These are phyloP conservation scores for Candida loeiensis DNA, from an alignment of 805 yeast species.

Conservation along the genomic window DNA sequence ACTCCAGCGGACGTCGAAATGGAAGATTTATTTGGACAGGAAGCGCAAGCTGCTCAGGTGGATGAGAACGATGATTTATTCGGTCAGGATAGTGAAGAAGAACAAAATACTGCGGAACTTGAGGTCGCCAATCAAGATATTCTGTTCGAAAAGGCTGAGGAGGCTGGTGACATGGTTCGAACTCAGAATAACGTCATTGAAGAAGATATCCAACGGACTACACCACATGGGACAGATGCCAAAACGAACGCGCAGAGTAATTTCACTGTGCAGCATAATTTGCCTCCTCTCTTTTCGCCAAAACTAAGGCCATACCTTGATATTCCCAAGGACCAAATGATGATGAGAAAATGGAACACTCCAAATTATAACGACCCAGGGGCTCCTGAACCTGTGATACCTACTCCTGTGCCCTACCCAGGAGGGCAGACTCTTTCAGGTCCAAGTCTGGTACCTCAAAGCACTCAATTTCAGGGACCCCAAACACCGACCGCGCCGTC, in stretches of 20 bases:
- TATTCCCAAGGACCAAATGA: slow-evolving; percentile 59
- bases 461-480: too few relatives aligned
- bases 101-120: too few relatives aligned
- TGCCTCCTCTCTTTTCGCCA: not conserved
- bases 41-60: not conserved
- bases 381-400: slow-evolving; percentile 66
- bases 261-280: not conserved
- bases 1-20: slow-evolving; percentile 23
- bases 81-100: slow-evolving; percentile 11
- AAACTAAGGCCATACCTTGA: slow-evolving; percentile 30
- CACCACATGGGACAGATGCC: not conserved
- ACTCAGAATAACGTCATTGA: not conserved
- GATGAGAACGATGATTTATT: slow-evolving; percentile 9
- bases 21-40: slow-evolving; percentile 32
- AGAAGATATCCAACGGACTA: too few relatives aligned
- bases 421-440: slow-evolving; percentile 2
- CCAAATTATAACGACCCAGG: slow-evolving; percentile 76
- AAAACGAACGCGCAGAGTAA: slow-evolving; percentile 1
- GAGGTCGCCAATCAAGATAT: not conserved
- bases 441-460: too few relatives aligned
- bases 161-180: slow-evolving; percentile 11
- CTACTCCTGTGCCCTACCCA: slow-evolving; percentile 25
- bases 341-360: slow-evolving; percentile 39
- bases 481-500: not conserved
- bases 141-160: slow-evolving; percentile 2